Base-by-base conservation (phyloP, 1,284 basidiomycete species). In the Trametes hirsuta region DNA sequence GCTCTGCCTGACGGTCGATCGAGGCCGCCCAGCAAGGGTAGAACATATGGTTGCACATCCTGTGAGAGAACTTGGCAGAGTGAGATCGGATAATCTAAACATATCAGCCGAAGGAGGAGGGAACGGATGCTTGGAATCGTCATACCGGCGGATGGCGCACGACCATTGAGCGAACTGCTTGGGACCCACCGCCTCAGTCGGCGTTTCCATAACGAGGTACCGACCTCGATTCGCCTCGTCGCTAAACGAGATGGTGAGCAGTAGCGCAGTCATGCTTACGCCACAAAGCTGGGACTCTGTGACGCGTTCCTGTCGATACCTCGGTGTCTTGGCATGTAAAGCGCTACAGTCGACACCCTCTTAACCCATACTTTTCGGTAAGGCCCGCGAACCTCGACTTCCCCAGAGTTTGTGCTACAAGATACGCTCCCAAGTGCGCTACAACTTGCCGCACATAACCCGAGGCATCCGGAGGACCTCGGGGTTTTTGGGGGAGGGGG, bases 71-170 rank as follows among this genome's bases (percentile, higher is more conserved):
- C 11, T 22, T n/a, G n/a, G n/a, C 39, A 42, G 42, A 21, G 18
- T 49, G 10, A 51, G 55, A 57, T 57, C 39, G 46, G n/a, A 40
- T 8, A 34, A 55, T 48, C 53, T 34, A 39, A 47, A 42, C 37
- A 21, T 41, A 34, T 15, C 25, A 12, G 9, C 35, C 11, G n/a
- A 50, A 48, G n/a, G 30, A 15, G 35, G 12, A 6, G 35, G 44
- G 40, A 34, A 55, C 39, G 42, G 36, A 36, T 22, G 36, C 45
- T 46, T 36, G 52, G 41, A 45, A 53, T 53, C 52, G 42, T 42
- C 35, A 45, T 6, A 18, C 5, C 6, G 15, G 52, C 35, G 30
- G 34, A 44, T 40, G 14, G 39, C 3, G 15, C 14, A 21, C 41
- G 25, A 18, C 44, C 18, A 37, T 18, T 52, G 30, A 30, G 37